Evolutionary conservation across 352 stramenopile genomes (phyloP).

Genomic region (Phytophthora foliorum): DNA sequence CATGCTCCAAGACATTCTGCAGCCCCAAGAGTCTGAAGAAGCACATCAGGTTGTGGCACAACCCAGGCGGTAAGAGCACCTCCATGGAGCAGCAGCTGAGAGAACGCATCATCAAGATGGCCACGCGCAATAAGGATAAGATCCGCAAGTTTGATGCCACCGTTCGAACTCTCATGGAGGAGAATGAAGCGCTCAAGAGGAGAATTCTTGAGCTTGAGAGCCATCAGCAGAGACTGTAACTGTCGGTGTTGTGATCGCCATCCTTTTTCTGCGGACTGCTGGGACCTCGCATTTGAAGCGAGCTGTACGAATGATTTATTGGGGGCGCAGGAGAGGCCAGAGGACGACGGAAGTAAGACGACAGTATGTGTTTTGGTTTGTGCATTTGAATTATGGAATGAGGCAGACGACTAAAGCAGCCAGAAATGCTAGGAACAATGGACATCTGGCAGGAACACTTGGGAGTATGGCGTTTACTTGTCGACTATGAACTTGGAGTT

Average conservation of each 20-base stretch:
- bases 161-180: constrained; percentile 82
- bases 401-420: constrained; percentile 1
- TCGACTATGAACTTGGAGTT: too few relatives aligned
- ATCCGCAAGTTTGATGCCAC: constrained; percentile 83
- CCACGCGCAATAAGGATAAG: constrained; percentile 86
- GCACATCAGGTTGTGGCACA: constrained; percentile 86
- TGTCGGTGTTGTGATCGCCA: neutral
- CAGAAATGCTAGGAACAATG: neutral
- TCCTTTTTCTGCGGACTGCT: constrained; percentile 1
- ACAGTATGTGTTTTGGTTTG: constrained; percentile 23
- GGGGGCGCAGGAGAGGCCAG: constrained; percentile 5
- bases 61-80: constrained; percentile 83
- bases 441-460: neutral
- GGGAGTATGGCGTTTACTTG: too few relatives aligned
- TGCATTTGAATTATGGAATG: constrained; percentile 22
- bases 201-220: constrained; percentile 71
- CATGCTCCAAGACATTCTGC: constrained; percentile 87
- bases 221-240: constrained; percentile 31
- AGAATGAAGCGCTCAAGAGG: constrained; percentile 78
- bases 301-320: constrained; percentile 49
- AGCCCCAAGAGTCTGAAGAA: constrained; percentile 89
- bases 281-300: constrained; percentile 23
- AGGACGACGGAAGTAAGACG: constrained; percentile 8
- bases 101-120: constrained; percentile 90
- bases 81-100: constrained; percentile 89